These are phyloP conservation scores for Ophiorrhiza pumila DNA, from an alignment of 257 asterid species.

Conservation along the genomic window DNA sequence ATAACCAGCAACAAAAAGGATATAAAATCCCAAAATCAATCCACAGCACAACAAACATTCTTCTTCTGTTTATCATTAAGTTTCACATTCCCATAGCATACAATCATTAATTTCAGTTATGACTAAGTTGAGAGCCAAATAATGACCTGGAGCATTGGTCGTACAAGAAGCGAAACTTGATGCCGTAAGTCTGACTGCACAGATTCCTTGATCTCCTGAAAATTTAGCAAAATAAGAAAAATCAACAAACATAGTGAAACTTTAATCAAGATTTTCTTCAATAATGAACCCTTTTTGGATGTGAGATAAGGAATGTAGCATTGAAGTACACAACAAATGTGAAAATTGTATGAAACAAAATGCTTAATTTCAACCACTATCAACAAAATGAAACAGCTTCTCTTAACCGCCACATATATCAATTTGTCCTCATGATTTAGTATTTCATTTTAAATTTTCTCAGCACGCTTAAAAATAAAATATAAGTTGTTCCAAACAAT, in stretches of 20 bases:
- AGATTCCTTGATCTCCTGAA: slow-evolving; percentile 90
- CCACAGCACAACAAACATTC: background rate
- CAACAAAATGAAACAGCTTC: background rate
- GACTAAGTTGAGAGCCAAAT: slow-evolving; percentile 13
- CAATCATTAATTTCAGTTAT: background rate
- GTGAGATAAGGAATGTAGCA: no score
- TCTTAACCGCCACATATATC: background rate
- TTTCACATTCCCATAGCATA: background rate
- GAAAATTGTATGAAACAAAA: background rate
- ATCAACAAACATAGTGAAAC: background rate
- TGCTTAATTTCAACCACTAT: background rate
- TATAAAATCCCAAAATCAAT: background rate
- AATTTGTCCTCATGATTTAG: background rate
- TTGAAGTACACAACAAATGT: background rate
- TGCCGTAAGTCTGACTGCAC: slow-evolving; percentile 90
- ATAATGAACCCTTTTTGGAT: background rate
- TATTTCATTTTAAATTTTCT: background rate
- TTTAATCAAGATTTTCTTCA: background rate
- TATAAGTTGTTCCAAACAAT: background rate
- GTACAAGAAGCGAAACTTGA: slow-evolving; percentile 95
- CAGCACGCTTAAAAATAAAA: background rate
- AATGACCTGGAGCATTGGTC: slow-evolving; percentile 96
- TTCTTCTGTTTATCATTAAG: background rate
- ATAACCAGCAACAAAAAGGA: background rate
- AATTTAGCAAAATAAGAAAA: slow-evolving; percentile 12